Conservation (phyloP, 2,329 filamentous ascomycete genomes). For the Coniochaeta sp. region DNA sequence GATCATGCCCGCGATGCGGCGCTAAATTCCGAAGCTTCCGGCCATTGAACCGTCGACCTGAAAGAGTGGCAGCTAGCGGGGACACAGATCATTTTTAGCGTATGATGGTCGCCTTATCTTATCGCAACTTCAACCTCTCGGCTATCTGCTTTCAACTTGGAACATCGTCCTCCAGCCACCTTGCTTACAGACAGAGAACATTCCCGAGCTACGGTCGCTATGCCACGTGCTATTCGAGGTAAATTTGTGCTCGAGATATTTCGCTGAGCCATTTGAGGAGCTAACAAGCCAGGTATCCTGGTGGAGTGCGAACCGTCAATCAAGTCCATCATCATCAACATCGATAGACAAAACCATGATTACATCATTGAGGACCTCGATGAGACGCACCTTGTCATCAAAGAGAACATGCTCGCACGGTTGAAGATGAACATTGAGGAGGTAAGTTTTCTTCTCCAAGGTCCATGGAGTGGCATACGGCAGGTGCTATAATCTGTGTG, state of each 20-base stretch:
- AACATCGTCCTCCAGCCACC: not conserved
- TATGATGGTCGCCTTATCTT: too few relatives aligned
- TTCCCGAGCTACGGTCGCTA: not conserved
- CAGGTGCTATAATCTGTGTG: not conserved
- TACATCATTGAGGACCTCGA: constrained; percentile 77
- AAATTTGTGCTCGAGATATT: not conserved
- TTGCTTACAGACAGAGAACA: not conserved
- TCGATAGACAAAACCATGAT: constrained; percentile 62
- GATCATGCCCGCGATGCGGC: not conserved
- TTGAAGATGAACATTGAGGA: constrained; percentile 64
- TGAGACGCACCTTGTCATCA: constrained; percentile 67
- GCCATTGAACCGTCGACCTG: not conserved
- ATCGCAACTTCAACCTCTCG: not conserved
- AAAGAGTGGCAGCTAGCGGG: not conserved
- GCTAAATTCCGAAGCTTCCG: not conserved
- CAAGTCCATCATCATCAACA: constrained; percentile 76
- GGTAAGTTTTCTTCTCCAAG: constrained; percentile 32
- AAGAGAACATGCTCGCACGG: constrained; percentile 61
- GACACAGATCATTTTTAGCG: not conserved
- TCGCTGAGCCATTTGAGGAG: not conserved
- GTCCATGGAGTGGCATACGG: not conserved
- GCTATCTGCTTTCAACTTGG: not conserved
- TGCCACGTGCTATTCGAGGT: constrained; percentile 1
- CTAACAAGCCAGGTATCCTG: constrained; percentile 49
- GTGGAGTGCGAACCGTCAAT: constrained; percentile 82